Evolutionary conservation across 139 green algal genomes (phyloP).

Genomic region (Picochlorum costavermella): DNA sequence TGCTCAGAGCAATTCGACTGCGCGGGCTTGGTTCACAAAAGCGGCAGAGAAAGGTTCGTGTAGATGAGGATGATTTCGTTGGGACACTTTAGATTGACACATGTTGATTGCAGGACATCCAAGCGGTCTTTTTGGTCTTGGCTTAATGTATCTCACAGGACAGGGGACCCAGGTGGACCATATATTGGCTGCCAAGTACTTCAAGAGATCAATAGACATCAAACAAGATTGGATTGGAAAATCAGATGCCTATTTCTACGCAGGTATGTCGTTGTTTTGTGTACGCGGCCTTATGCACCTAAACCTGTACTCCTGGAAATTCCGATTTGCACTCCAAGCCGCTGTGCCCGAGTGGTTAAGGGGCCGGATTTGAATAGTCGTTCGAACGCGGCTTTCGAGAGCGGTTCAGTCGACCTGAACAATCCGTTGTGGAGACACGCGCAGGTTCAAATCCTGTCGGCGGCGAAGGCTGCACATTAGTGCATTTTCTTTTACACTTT

Average conservation of each 20-base stretch:
- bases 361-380: constrained; percentile 33
- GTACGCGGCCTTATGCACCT: neutral
- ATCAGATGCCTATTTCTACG: constrained; percentile 63
- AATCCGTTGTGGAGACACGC: constrained; percentile 38
- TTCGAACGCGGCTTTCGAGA: neutral
- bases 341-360: constrained; percentile 45
- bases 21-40: constrained; percentile 27
- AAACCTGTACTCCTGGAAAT: constrained; percentile 2
- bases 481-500: neutral
- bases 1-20: constrained; percentile 42
- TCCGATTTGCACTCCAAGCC: neutral
- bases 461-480: neutral
- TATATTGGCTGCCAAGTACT: constrained; percentile 44
- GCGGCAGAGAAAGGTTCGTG: constrained; percentile 16
- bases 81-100: neutral
- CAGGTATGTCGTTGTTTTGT: constrained; percentile 31
- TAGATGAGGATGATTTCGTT: neutral
- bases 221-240: constrained; percentile 18
- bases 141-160: constrained; percentile 84
- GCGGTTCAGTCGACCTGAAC: neutral
- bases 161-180: constrained; percentile 46
- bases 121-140: constrained; percentile 73
- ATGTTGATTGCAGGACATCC: constrained; percentile 5
- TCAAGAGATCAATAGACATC: constrained; percentile 36
- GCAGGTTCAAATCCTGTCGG: constrained; percentile 45